phyloP scores from a whole-genome alignment of 768 basidiomycete genomes.

The Lactarius psammicola region DNA sequence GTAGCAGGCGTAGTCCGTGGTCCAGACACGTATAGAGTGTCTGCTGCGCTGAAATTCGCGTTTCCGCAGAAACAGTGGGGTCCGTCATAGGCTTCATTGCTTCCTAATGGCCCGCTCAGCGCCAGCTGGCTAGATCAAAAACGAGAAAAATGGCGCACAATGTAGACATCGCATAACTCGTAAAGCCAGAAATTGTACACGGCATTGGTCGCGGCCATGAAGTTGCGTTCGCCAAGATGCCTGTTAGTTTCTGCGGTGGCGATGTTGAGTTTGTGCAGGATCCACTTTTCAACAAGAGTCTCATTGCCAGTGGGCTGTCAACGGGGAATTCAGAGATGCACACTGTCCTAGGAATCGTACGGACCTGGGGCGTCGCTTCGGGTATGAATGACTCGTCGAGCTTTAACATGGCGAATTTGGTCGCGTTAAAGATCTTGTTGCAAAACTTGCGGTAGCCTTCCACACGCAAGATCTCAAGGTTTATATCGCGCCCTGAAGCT shows the following conservation, averaged over 20 bases:
- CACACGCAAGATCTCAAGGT: slow-evolving; percentile 91
- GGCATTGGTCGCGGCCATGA: slow-evolving; percentile 85
- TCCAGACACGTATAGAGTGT: slow-evolving; percentile 96
- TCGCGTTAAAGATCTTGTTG: slow-evolving; percentile 99
- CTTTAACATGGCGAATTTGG: slow-evolving; percentile 99
- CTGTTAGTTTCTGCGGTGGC: slow-evolving; percentile 76
- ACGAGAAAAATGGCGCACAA: slow-evolving; percentile 50
- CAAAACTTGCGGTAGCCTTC: slow-evolving; percentile 99
- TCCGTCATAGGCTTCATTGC: slow-evolving; percentile 99
- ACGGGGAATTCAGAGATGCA: slow-evolving; percentile 9
- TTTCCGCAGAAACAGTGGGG: slow-evolving; percentile 57
- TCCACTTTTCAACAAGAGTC: slow-evolving; percentile 92
- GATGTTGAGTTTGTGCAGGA: slow-evolving; percentile 88
- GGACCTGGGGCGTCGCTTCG: slow-evolving; percentile 62
- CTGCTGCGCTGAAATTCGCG: slow-evolving; percentile 84
- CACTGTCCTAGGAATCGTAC: slow-evolving; percentile 20
- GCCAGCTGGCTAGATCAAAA: neutral
- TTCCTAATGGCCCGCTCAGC: slow-evolving; percentile 56
- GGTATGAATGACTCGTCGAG: slow-evolving; percentile 84
- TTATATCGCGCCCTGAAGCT: slow-evolving; percentile 85
- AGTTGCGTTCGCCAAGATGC: slow-evolving; percentile 76
- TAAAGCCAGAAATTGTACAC: slow-evolving; percentile 97
- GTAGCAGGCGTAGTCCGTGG: slow-evolving; percentile 81
- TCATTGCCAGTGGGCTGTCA: slow-evolving; percentile 82
- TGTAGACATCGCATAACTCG: slow-evolving; percentile 99